Evolutionary conservation across 1,284 basidiomycete species (phyloP), one percentile per base, ranked within the genome.

Genomic region (Boletus mariae): DNA sequence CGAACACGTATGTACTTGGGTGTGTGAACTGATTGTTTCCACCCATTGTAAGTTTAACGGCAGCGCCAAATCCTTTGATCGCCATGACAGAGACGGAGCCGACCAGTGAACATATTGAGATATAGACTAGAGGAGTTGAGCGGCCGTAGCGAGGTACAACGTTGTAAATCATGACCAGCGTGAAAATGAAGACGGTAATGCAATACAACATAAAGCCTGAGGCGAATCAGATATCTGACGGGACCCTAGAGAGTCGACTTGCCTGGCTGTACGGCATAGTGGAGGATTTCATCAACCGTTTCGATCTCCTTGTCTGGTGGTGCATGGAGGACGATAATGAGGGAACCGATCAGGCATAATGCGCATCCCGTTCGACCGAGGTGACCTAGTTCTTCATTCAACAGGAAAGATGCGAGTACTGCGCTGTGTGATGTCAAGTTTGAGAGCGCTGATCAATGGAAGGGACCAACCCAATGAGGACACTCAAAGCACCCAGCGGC

Each of bases 11-110:
- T 11, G 97, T 99, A 67, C 91, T 94, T 31, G 90, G 85, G 69
- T 96, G 92, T 1, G 88, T 87, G 69, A 99, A 91, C 72, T 99
- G 96, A 73, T 99, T 99, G 70, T 92, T 93, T 47, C 96, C 96
- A 9, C 84, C 82, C 59, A 98, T 78, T 0, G 95, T 98, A 57
- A 99, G 82, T 73, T 98, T 98, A 66, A 99, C 82, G 4, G 96
- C 96, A 32, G 98, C 88, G 47, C 96, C 96, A 63, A 98, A 95
- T 44, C 94, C 96, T 74, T 97, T 96, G 77, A 95, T 88, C 47
- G 91, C 87, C 94, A 96, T 96, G 70, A 96, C 84, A 38, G 90
- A 91, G 43, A 94, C 82, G 17, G 88, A 92, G 45, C 94, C 94
- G 54, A 93, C 90, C 50, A 91, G 71, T 15, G 92, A 95, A 72